A percentile compares a stretch with the other conserved stretches of the same genome.
Conservation (phyloP, 768 basidiomycete species). For the Auriculariales sp. region DNA sequence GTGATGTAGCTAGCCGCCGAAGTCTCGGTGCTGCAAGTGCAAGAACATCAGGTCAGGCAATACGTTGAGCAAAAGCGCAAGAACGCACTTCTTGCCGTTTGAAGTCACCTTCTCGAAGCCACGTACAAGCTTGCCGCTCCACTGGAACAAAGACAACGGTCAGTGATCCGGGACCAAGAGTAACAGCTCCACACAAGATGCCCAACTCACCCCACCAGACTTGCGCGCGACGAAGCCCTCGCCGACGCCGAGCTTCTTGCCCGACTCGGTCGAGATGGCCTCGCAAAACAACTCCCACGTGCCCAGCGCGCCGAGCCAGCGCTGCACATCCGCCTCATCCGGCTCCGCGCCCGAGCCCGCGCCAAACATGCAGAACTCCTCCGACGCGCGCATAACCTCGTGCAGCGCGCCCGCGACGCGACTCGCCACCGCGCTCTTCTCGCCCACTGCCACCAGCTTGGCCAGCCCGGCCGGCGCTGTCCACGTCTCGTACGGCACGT, state of each 20-base stretch:
- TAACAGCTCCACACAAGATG: background rate
- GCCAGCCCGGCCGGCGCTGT: slow-evolving; percentile 57
- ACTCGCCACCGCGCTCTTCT: slow-evolving; percentile 77
- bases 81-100: slow-evolving; percentile 72
- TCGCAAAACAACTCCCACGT: slow-evolving; percentile 72
- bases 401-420: slow-evolving; percentile 68
- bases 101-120: slow-evolving; percentile 65
- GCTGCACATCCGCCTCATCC: slow-evolving; percentile 54
- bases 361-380: slow-evolving; percentile 63
- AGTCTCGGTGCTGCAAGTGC: slow-evolving; percentile 50
- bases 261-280: slow-evolving; percentile 64
- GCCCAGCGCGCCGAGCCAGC: slow-evolving; percentile 64
- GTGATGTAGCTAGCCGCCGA: slow-evolving; percentile 76
- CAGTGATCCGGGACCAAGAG: background rate
- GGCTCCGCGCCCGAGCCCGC: slow-evolving; percentile 42
- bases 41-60: background rate
- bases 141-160: slow-evolving; percentile 19
- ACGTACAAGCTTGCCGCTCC: slow-evolving; percentile 60
- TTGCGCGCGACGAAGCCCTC: slow-evolving; percentile 80
- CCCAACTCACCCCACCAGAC: slow-evolving; percentile 40
- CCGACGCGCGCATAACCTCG: slow-evolving; percentile 57
- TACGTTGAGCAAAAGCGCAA: background rate
- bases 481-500: slow-evolving; percentile 85
- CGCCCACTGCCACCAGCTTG: slow-evolving; percentile 64
- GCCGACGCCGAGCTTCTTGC: slow-evolving; percentile 78